Percentiles rank a stretch among this genome's conserved stretches.
phyloP scores from a whole-genome alignment of 768 basidiomycete genomes.

The Pleurotus sapidus region DNA sequence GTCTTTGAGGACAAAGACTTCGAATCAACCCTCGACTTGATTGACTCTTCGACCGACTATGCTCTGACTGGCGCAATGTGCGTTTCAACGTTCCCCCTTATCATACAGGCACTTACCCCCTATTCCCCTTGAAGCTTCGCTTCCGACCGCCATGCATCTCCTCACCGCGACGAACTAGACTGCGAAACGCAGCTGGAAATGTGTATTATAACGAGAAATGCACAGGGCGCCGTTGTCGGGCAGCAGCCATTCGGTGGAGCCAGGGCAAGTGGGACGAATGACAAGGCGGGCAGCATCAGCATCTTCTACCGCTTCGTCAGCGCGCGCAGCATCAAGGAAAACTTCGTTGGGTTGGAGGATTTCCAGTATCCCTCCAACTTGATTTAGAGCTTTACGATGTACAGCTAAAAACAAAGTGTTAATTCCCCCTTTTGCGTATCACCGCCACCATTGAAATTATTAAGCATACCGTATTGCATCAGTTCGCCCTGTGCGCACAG shows the following conservation, averaged over 20 bases:
- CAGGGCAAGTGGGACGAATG: conserved; percentile 92
- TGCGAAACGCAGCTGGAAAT: conserved; percentile 93
- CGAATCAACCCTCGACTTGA: conserved; percentile 82
- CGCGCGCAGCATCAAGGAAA: conserved; percentile 95
- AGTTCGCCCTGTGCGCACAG: too few species aligned
- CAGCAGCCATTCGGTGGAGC: conserved; percentile 98
- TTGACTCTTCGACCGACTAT: conserved; percentile 85
- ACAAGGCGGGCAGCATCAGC: conserved; percentile 86
- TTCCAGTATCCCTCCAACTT: conserved; percentile 89
- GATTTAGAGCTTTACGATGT: conserved; percentile 32
- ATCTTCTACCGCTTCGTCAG: conserved; percentile 77
- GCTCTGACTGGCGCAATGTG: conserved; percentile 95
- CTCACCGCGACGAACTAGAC: conserved; percentile 73
- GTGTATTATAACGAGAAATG: conserved; percentile 99
- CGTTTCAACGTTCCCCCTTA: conserved; percentile 24
- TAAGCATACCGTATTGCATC: too few species aligned
- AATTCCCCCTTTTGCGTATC: too few species aligned
- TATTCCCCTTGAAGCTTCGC: too few species aligned
- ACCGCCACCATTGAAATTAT: too few species aligned
- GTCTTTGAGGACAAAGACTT: conserved; percentile 87
- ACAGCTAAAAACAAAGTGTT: too few species aligned
- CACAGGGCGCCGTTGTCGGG: conserved; percentile 95
- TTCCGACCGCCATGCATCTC: conserved; percentile 74
- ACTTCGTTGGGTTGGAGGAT: conserved; percentile 80
- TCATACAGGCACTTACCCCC: conserved; percentile 2